Evolutionary conservation across 2,329 filamentous ascomycete genomes (phyloP), one percentile per base, ranked within the genome.

Genomic region (Botrytis medusae): DNA sequence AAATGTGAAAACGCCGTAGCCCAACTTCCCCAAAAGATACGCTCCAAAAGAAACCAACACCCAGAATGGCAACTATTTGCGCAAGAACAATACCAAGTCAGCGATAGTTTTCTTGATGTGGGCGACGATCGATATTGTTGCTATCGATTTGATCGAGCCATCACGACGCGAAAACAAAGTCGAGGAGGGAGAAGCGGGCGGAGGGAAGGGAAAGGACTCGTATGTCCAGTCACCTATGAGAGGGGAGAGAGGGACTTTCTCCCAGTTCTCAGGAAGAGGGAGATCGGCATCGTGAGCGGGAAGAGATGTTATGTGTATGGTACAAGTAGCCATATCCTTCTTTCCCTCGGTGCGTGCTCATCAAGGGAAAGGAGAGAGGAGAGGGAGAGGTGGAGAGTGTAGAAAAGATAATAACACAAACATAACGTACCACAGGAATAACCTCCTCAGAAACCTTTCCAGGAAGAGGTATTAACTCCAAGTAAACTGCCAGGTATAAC

Each of bases 1-100:
- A 88, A 99, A 99, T 73, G 94, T 97, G 82, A 97, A 87, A 79
- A 99, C 93, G 77, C 96, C 96, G 86, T 90, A 92, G 79, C 96
- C 96, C 75, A 99, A 92, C 79, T 94, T 93, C 85, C 92, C 94
- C 77, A 99, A 91, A 32, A 99, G 91, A 84, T 94, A 95, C 76
- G 95, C 92, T 83, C 95, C 96, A 81, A 98, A 95, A 34, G 93
- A 91, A 77, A 99, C 93, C 79, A 98, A 87, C 64, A 89, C 90
- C 93, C 95, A 99, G 86, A 98, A 93, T 73, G 96, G 96, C 65
- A 98, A 89, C 95, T 98, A 78, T 75, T 71, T 72, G 48, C 74
- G 63, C 44, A 65, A 69, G 68, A 72, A 42, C 48, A 44, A 63
- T n/a, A 67, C 62, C 51, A 34, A 62, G 68, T 74, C 51, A 71